A percentile compares a stretch with the other conserved stretches of the same genome.
Evolutionary conservation across 768 basidiomycete species (phyloP).

Genomic region (Neoboletus subvelutipes): DNA sequence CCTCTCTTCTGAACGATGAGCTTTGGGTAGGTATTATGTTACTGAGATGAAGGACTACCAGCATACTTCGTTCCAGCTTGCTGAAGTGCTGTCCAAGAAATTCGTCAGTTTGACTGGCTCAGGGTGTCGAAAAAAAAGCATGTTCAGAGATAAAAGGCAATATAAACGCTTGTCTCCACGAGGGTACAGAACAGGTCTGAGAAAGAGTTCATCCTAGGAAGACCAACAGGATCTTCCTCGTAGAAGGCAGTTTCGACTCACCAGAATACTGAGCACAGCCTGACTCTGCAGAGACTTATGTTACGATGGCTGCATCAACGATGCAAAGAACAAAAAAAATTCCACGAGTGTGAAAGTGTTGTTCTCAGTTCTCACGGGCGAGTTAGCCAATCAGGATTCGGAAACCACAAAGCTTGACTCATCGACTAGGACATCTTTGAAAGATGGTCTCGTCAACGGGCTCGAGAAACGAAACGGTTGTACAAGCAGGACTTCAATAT

Average conservation of each 20-base stretch:
- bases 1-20: background rate
- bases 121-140: background rate
- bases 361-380: too few species aligned
- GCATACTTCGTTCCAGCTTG: too few species aligned
- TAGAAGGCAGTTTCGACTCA: constrained; percentile 10
- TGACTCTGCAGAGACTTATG: background rate
- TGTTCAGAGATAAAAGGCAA: constrained; percentile 26
- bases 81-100: constrained; percentile 1
- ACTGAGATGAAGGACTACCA: background rate
- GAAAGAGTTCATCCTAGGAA: constrained; percentile 21
- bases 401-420: background rate
- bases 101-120: constrained; percentile 8
- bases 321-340: background rate
- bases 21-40: background rate
- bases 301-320: background rate
- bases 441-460: constrained; percentile 11
- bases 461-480: constrained; percentile 47
- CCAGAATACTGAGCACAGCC: background rate
- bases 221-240: background rate
- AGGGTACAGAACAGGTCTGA: constrained; percentile 33
- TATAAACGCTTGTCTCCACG: constrained; percentile 26
- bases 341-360: too few species aligned
- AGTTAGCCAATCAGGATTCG: too few species aligned
- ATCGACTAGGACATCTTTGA: background rate
- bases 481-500: constrained; percentile 79